These are phyloP conservation scores for Multifurca ochricompacta DNA, from an alignment of 768 basidiomycete genomes.

Conservation along the genomic window DNA sequence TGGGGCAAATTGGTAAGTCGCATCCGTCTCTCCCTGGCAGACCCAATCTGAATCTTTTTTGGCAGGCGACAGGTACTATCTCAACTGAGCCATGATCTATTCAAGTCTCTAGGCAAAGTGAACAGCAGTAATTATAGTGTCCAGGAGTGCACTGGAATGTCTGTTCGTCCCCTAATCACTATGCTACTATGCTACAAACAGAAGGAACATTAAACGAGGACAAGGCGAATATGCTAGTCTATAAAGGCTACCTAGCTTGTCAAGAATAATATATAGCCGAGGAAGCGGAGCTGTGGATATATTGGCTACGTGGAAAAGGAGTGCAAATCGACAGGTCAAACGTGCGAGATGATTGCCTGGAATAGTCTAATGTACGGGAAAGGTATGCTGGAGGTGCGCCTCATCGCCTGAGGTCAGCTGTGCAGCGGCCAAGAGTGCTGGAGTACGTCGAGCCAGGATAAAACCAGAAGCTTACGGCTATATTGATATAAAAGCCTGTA, in stretches of 20 bases:
- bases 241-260: not conserved
- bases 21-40: not conserved
- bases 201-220: not conserved
- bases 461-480: conserved; percentile 48
- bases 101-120: too few relatives aligned
- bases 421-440: conserved; percentile 26
- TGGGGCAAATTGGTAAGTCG: conserved; percentile 78
- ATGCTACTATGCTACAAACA: not conserved
- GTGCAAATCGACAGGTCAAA: not conserved
- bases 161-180: not conserved
- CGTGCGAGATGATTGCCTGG: not conserved
- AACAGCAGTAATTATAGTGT: not conserved
- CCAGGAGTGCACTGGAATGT: not conserved
- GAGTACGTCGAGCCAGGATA: conserved; percentile 37
- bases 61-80: conserved; percentile 37
- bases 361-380: not conserved
- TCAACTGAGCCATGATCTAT: conserved; percentile 12
- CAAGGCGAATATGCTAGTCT: not conserved
- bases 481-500: conserved; percentile 46
- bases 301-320: not conserved
- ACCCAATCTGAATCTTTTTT: not conserved
- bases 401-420: conserved; percentile 11
- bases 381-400: not conserved
- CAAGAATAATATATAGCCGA: not conserved
- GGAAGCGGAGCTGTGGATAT: not conserved